Conservation (phyloP, 129 eudicot species). For the Flaveria ramosissima region DNA sequence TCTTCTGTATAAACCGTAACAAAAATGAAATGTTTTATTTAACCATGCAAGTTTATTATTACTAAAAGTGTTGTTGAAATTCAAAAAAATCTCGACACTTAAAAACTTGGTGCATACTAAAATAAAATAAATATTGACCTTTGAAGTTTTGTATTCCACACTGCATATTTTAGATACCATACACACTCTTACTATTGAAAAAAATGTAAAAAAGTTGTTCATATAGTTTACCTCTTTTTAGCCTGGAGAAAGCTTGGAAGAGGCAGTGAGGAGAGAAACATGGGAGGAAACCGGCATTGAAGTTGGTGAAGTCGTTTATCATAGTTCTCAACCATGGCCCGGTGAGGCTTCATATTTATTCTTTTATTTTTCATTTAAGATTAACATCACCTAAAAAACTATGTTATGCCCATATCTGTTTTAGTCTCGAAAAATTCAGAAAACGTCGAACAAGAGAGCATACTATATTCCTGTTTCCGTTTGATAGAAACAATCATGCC, state of each 20-base stretch:
- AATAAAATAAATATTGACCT: background rate
- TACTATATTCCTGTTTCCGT: background rate
- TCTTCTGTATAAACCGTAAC: background rate
- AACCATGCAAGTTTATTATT: background rate
- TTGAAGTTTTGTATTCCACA: background rate
- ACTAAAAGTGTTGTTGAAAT: background rate
- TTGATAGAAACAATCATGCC: background rate
- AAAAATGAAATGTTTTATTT: background rate
- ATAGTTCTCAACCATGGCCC: constrained; percentile 97
- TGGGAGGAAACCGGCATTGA: constrained; percentile 91
- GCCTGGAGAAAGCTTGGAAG: constrained; percentile 96
- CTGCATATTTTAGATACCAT: background rate
- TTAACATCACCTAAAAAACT: background rate
- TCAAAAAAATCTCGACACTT: background rate
- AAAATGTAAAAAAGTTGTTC: background rate
- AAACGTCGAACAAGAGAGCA: background rate
- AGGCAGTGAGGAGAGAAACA: constrained; percentile 90
- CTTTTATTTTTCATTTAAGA: background rate
- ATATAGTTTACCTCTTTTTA: constrained; percentile 16
- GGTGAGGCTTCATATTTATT: constrained; percentile 39
- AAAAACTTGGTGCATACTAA: background rate
- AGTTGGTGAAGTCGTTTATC: constrained; percentile 81
- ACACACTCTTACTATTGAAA: background rate
- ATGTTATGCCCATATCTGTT: too few species aligned
- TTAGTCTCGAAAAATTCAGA: background rate